Percentiles rank a stretch among this genome's conserved stretches.
These are phyloP conservation scores for Cercospora brassicicola DNA, from an alignment of 2,329 filamentous ascomycete genomes.

Conservation along the genomic window DNA sequence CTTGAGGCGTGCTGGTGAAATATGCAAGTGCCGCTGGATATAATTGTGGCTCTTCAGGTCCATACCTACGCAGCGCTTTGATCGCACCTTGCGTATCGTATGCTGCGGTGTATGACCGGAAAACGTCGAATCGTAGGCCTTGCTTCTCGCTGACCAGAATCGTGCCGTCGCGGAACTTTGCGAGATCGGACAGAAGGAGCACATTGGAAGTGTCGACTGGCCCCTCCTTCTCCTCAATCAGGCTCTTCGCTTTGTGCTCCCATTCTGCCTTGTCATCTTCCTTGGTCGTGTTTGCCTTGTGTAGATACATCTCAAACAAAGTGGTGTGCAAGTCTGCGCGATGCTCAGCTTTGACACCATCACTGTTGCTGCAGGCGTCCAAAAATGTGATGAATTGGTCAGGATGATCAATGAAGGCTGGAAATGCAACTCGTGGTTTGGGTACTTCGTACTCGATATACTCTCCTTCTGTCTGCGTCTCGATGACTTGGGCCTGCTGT, in stretches of 20 bases:
- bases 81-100: conserved; percentile 90
- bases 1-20: conserved; percentile 78
- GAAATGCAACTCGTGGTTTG: conserved; percentile 85
- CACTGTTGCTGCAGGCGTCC: conserved; percentile 77
- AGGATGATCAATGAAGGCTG: conserved; percentile 91
- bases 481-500: conserved; percentile 55
- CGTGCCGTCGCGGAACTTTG: conserved; percentile 85
- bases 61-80: conserved; percentile 86
- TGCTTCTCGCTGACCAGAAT: conserved; percentile 92
- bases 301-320: conserved; percentile 95
- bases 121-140: conserved; percentile 89
- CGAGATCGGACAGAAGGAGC: conserved; percentile 85
- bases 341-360: conserved; percentile 69
- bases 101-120: conserved; percentile 89
- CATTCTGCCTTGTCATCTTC: conserved; percentile 72
- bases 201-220: conserved; percentile 95
- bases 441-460: conserved; percentile 70
- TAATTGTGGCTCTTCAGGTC: conserved; percentile 82
- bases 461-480: conserved; percentile 54
- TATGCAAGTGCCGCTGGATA: conserved; percentile 92
- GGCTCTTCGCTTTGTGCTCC: conserved; percentile 85
- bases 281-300: conserved; percentile 77
- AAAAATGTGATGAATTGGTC: conserved; percentile 90
- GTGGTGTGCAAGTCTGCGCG: conserved; percentile 89
- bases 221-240: conserved; percentile 77